Base-by-base conservation (phyloP, 768 basidiomycete genomes). In the Trametes meyenii region DNA sequence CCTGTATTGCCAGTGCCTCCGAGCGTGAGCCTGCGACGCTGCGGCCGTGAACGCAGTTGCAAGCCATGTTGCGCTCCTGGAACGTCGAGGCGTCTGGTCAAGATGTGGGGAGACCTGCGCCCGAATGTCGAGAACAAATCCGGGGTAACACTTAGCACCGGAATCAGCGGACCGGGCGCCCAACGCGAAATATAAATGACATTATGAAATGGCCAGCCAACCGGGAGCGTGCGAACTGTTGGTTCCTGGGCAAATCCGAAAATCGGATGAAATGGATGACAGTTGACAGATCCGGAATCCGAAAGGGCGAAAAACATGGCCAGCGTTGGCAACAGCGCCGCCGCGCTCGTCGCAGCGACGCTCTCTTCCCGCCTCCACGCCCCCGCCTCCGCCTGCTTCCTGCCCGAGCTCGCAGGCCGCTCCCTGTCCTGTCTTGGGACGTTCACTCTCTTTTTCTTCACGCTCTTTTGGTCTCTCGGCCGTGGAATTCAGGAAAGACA, bases 371-470 rank as follows among this genome's bases (percentile, higher is more conserved):
- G 26, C 48, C 57, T 53, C 55, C 54, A 38, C 46, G 46, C 46
- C 48, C 39, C 42, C 57, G 49, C 54, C 55, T 29, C 13, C 17
- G 49, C 44, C 61, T 53, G 40, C 52, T 8, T 39, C 38, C 57
- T 40, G 35, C 57, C 42, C 53, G 46, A 54, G 45, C 56, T 48
- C 62, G 52, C 57, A 60, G 62, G 62, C 62, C 40, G 53, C 58
- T 44, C 62, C 26, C 38, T 13, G 40, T 50, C 62, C 58, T 54
- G 2, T 7, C 35, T 33, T 21, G 64, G 64, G 57, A 59, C 56
- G 49, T 56, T 55, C 67, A 60, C 59, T 63, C 29, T 33, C 57
- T 63, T 57, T 65, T 58, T 55, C 53, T 29, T 44, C 50, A 57
- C 63, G 46, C 62, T 60, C 59, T 59, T 65, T 61, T 54, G 24